A percentile compares a stretch with the other conserved stretches of the same genome.
These are phyloP conservation scores for Citrullus amarus DNA, from an alignment of 306 rosid genomes.

Conservation along the genomic window DNA sequence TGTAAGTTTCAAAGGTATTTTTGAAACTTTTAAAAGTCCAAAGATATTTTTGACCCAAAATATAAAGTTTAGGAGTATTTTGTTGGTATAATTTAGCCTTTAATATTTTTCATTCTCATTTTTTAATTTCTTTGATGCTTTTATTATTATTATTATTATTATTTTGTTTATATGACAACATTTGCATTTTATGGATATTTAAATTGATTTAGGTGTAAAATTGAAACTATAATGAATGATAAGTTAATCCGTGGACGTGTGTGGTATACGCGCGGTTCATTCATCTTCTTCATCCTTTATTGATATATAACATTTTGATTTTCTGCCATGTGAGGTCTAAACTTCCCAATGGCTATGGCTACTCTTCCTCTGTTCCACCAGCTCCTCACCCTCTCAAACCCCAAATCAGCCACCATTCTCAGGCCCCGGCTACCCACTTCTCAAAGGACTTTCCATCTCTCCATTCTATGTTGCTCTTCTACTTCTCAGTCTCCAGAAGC, in stretches of 20 bases:
- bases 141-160: no score
- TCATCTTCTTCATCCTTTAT: neutral
- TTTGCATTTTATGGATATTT: no score
- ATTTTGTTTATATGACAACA: no score
- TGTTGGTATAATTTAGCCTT: no score
- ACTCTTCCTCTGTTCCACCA: constrained; percentile 40
- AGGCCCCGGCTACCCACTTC: constrained; percentile 25
- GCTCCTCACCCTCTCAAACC: constrained; percentile 35
- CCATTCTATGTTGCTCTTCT: constrained; percentile 38
- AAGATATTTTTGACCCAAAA: no score
- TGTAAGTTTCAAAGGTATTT: no score
- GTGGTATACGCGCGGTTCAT: neutral
- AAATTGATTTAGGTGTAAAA: no score
- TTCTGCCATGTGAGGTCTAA: neutral
- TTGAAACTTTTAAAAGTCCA: no score
- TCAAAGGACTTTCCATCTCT: constrained; percentile 17
- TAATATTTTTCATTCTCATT: no score
- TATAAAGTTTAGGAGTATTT: no score
- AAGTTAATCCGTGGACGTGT: neutral
- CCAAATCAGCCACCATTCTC: constrained; percentile 16
- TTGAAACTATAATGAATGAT: no score
- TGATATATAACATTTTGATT: neutral
- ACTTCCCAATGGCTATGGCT: constrained; percentile 43
- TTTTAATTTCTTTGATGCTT: no score
- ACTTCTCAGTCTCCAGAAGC: constrained; percentile 63